phyloP scores from a whole-genome alignment of 2,329 filamentous ascomycete species.

The Aaosphaeria pasadenensis region DNA sequence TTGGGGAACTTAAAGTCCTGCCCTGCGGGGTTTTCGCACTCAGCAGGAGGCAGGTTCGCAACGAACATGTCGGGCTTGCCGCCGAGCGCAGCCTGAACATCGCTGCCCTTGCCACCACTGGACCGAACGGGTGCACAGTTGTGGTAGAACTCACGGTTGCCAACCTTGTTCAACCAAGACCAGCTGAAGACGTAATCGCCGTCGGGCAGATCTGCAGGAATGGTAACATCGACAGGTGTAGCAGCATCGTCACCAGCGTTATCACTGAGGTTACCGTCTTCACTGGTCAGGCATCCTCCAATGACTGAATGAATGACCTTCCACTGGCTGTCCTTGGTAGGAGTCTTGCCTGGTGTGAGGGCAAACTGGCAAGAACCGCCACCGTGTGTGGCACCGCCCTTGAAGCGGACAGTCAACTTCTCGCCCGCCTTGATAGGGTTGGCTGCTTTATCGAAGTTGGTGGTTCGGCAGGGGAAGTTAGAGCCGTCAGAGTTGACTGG shows the following conservation, averaged over 20 bases:
- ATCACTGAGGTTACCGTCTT: slow-evolving; percentile 40
- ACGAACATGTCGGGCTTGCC: slow-evolving; percentile 72
- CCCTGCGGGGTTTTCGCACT: slow-evolving; percentile 54
- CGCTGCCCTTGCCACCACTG: slow-evolving; percentile 35
- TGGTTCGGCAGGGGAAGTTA: slow-evolving; percentile 72
- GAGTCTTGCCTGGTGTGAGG: slow-evolving; percentile 76
- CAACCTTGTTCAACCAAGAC: slow-evolving; percentile 92
- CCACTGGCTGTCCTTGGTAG: slow-evolving; percentile 60
- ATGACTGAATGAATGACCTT: slow-evolving; percentile 87
- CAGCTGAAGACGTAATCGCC: slow-evolving; percentile 81
- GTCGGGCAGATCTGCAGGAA: slow-evolving; percentile 67
- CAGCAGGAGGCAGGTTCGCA: slow-evolving; percentile 60
- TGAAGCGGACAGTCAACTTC: slow-evolving; percentile 31
- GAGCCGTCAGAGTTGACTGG: slow-evolving; percentile 61
- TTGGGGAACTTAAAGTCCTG: slow-evolving; percentile 66
- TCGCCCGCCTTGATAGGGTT: slow-evolving; percentile 55
- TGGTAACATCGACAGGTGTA: slow-evolving; percentile 63
- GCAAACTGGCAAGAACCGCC: slow-evolving; percentile 91
- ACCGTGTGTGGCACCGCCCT: slow-evolving; percentile 68
- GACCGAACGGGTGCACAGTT: slow-evolving; percentile 80
- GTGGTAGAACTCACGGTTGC: slow-evolving; percentile 97
- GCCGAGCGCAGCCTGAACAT: slow-evolving; percentile 41
- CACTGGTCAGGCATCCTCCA: slow-evolving; percentile 74
- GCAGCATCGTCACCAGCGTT: slow-evolving; percentile 50
- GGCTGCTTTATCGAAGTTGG: slow-evolving; percentile 56